Evolutionary conservation across 2,329 filamentous ascomycete species (phyloP).

Genomic region (Aureobasidium melanogenum): DNA sequence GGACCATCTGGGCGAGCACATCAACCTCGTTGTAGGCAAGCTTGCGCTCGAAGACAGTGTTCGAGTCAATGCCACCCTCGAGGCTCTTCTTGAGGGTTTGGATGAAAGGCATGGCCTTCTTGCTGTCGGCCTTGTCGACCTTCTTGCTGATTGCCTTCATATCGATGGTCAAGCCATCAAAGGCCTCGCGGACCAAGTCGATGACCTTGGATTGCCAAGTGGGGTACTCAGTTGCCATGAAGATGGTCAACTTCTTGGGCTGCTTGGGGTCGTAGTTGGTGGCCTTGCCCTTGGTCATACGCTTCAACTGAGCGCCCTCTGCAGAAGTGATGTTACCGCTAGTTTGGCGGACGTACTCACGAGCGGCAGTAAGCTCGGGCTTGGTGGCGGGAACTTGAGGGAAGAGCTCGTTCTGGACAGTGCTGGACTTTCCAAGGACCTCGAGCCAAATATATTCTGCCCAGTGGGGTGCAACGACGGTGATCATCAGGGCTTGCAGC

Average conservation of each 20-base stretch:
- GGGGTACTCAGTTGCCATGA: constrained; percentile 69
- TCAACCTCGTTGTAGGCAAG: constrained; percentile 77
- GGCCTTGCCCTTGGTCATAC: constrained; percentile 86
- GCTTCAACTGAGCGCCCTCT: constrained; percentile 75
- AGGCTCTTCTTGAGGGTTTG: constrained; percentile 79
- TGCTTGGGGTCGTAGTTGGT: constrained; percentile 80
- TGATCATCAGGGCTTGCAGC: constrained; percentile 73
- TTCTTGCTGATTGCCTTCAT: constrained; percentile 73
- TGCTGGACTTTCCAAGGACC: constrained; percentile 65
- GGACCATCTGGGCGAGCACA: constrained; percentile 68
- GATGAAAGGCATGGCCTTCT: constrained; percentile 97
- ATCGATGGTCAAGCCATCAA: constrained; percentile 57
- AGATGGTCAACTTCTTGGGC: constrained; percentile 86
- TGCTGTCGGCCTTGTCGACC: constrained; percentile 82
- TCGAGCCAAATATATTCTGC: constrained; percentile 91
- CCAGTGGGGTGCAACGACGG: constrained; percentile 86
- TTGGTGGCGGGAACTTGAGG: constrained; percentile 60
- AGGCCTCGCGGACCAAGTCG: constrained; percentile 64
- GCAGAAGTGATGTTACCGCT: constrained; percentile 75
- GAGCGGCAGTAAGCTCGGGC: constrained; percentile 62
- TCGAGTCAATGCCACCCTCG: constrained; percentile 49
- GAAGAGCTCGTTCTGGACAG: constrained; percentile 72
- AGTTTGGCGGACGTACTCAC: constrained; percentile 70
- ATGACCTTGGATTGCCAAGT: constrained; percentile 89
- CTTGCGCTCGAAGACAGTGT: constrained; percentile 70